Base-by-base conservation (phyloP, 192 early-diverging fungal species). In the Phlyctochytrium bullatum region DNA sequence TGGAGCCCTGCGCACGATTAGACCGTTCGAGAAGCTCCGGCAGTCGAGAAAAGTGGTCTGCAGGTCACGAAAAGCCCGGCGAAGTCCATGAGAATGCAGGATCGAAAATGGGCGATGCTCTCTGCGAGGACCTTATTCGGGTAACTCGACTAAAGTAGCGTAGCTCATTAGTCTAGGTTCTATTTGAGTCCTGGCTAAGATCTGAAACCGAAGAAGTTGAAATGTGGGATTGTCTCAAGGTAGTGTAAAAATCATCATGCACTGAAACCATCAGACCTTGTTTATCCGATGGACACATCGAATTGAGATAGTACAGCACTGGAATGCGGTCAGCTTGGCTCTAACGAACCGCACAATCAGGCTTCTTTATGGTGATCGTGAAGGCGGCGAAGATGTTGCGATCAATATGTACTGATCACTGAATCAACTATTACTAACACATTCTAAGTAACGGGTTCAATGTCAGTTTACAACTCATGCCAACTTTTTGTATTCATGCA, bases 211-310 rank as follows among this genome's bases (percentile, higher is more conserved):
- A 71, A 36, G 68, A 83, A 53, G 84, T 88, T 12, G 84, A 89
- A 30, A 88, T 92, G 86, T 94, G 91, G 91, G 80, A 92, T 59
- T 82, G 83, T 67, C 74, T 94, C 36, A 88, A 91, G 80, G n/a
- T n/a, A n/a, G n/a, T n/a, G n/a, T n/a, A n/a, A n/a, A n/a, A n/a
- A n/a, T n/a, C n/a, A n/a, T n/a, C n/a, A n/a, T n/a, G n/a, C n/a
- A n/a, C n/a, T n/a, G n/a, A n/a, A n/a, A n/a, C n/a, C n/a, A n/a
- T n/a, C n/a, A n/a, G n/a, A 36, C 58, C n/a, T 65, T 67, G 17
- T 85, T 82, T 52, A 36, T 51, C 2, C 52, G 80, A 24, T 94
- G 93, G 93, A 88, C 86, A 0, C 88, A 93, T 69, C 79, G 92
- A 53, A 73, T 88, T n/a, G 80, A 85, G 50, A 76, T 87, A 23